Evolutionary conservation across 2,329 filamentous ascomycete species (phyloP), one percentile per base, ranked within the genome.

Genomic region (Xylaria sp.): DNA sequence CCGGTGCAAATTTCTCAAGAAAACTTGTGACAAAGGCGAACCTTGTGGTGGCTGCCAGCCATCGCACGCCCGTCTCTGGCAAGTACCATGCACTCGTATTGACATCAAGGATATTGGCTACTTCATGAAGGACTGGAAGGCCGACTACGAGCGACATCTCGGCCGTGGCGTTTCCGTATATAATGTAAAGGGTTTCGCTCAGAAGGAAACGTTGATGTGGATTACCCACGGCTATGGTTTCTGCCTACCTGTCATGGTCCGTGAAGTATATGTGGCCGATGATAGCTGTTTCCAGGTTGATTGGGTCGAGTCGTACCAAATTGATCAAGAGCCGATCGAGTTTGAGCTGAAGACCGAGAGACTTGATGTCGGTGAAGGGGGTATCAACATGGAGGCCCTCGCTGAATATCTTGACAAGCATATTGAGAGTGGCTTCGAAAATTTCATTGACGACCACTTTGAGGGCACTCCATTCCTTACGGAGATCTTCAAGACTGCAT

Each of bases 111-210:
- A 98, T 77, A 97, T 98, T 77, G 93, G 90, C 51, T 97, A 97
- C 82, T 98, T 98, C 85, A 96, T 97, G 93, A 97, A 97, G 86
- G 95, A 97, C 81, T 98, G 94, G 94, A 97, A 95, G 83, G 94
- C 94, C 53, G 95, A 98, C 80, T 97, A 96, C 76, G 94, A 97
- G 83, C 91, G 94, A 74, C 94, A 97, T 79, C 88, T 96, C 74
- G 92, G 89, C 71, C 89, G 93, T 66, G 93, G 93, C 64, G 93
- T 97, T 79, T 97, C 94, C 1, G 92, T 97, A 58, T 94, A 92
- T 81, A 97, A 97, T 78, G 96, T 97, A 83, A 97, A 97, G 84
- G 94, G 94, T 59, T 91, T 91, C 72, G 83, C 88, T 15, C 84
- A 86, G 70, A 90, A 89, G 80, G 89, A 91, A 80, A 87, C 85